Evolutionary conservation across 2,329 filamentous ascomycete species (phyloP), one percentile per base, ranked within the genome.

Genomic region (Apiospora rasikravindrae): DNA sequence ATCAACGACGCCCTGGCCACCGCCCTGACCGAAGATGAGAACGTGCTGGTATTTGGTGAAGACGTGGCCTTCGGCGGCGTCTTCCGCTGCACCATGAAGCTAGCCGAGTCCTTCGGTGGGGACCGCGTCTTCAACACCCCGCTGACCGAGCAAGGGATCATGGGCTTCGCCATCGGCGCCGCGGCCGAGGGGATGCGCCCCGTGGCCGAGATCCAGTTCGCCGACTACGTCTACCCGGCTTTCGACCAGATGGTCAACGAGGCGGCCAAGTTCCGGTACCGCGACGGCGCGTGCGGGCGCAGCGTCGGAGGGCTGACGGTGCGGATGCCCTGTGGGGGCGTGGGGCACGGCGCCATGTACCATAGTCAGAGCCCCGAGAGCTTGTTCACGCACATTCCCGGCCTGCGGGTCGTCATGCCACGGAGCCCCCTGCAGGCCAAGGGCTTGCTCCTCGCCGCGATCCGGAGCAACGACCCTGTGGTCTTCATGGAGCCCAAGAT

Each of bases 1-100:
- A 91, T 99, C 85, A 98, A 98, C 81, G 91, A 96, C 75, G 95
- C 96, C 14, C 87, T 99, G 29, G 90, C 93, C 29, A 93, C 92
- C 73, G 94, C 96, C 33, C 88, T 99, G 40, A 90, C 92, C 22
- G 90, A 92, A 47, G 95, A 98, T 77, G 94, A 97, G 75, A 91
- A 92, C 24, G 94, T 98, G 29, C 85, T 98, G 71, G 88, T 99
- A 13, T 99, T 99, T 78, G 96, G 96, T 57, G 96, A 99, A 83
- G 96, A 99, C 80, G 95, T 99, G 10, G 94, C 96, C 19, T 99
- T 99, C 75, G 96, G 96, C 57, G 96, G 96, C 70, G 96, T 99
- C 22, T 99, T 99, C 80, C 90, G 96, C 71, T 98, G 95, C 83
- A 96, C 94, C 44, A 96, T 96, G 91, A 94, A 95, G 77, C 88